These are phyloP conservation scores for Fusarium chaquense DNA, from an alignment of 2,329 filamentous ascomycete species.

Conservation along the genomic window DNA sequence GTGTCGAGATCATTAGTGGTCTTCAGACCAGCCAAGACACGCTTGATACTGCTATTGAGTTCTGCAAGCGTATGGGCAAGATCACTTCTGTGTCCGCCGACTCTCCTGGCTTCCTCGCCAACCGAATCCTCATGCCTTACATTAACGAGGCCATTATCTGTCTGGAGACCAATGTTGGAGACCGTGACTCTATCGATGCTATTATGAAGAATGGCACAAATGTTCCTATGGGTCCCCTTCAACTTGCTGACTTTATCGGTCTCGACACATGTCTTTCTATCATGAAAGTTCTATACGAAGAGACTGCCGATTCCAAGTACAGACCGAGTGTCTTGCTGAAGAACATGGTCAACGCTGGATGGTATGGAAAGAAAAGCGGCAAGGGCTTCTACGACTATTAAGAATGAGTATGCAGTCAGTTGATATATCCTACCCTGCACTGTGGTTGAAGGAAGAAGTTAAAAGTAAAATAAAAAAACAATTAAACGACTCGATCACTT, in stretches of 20 bases:
- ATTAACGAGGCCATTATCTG: constrained; percentile 99
- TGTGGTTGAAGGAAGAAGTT: not conserved
- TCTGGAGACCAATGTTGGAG: constrained; percentile 90
- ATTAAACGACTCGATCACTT: not conserved
- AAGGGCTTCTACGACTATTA: constrained; percentile 96
- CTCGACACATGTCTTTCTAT: constrained; percentile 96
- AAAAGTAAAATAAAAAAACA: not conserved
- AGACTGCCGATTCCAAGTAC: constrained; percentile 97
- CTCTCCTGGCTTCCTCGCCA: constrained; percentile 93
- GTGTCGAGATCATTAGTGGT: constrained; percentile 96
- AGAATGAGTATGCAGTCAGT: not conserved
- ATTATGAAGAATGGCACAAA: constrained; percentile 99
- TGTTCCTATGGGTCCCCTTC: constrained; percentile 96
- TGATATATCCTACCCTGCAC: not conserved
- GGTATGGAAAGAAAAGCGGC: constrained; percentile 96
- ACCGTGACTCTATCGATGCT: constrained; percentile 90
- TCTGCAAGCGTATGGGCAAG: constrained; percentile 95
- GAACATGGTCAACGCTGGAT: constrained; percentile 98
- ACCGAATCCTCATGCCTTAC: constrained; percentile 98
- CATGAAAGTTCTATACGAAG: constrained; percentile 92
- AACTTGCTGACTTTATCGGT: constrained; percentile 96
- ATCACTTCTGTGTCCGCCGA: constrained; percentile 88
- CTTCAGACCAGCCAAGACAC: constrained; percentile 90
- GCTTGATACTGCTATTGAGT: constrained; percentile 82
- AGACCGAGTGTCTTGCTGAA: constrained; percentile 85